Percentiles rank a stretch among this genome's conserved stretches.
Evolutionary conservation across 306 rosid genomes (phyloP).

Genomic region (Hippophae tibetana): DNA sequence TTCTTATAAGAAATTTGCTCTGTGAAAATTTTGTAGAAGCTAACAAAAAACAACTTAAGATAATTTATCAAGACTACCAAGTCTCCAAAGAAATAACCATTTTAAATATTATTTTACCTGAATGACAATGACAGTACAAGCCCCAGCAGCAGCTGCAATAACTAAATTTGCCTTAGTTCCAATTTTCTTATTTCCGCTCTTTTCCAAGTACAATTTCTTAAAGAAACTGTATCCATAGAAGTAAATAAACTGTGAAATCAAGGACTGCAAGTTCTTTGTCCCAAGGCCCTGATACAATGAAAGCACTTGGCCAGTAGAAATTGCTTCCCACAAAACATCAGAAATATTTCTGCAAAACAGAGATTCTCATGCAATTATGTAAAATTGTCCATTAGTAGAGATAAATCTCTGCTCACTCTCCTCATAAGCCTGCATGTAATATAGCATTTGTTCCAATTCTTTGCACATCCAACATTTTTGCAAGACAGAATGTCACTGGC

Average conservation of each 20-base stretch:
- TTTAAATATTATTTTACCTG: constrained; percentile 36
- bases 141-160: constrained; percentile 79
- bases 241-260: constrained; percentile 64
- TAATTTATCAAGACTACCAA: not conserved
- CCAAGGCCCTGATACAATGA: constrained; percentile 93
- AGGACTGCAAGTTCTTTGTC: constrained; percentile 78
- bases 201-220: constrained; percentile 62
- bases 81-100: not conserved
- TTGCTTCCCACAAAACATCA: constrained; percentile 93
- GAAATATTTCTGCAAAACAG: constrained; percentile 63
- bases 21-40: not conserved
- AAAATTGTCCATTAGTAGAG: not conserved
- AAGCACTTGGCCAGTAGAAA: constrained; percentile 60
- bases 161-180: constrained; percentile 80
- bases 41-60: not conserved
- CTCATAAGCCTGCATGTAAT: constrained; percentile 1
- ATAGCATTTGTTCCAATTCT: not conserved
- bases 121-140: constrained; percentile 63
- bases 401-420: not conserved
- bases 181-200: constrained; percentile 56
- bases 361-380: constrained; percentile 13
- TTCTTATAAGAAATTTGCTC: not conserved
- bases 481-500: not conserved
- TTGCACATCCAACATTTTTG: too few relatives aligned
- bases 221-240: constrained; percentile 95